Base-by-base conservation (phyloP, 352 stramenopile species). In the Phytophthora sojae region DNA sequence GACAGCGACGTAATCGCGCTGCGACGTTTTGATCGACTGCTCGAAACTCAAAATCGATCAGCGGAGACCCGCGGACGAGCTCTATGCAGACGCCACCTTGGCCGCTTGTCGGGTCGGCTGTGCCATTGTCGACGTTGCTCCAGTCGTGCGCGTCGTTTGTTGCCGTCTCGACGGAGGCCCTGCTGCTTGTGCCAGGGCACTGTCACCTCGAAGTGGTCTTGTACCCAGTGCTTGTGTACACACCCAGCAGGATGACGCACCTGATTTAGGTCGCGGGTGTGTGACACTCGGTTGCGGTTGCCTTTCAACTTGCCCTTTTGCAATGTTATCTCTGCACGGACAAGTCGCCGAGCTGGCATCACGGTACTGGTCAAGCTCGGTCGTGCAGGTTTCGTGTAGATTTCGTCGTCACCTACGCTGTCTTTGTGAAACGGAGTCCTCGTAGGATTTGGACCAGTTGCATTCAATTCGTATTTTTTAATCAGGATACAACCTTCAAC, bases 251-350 rank as follows among this genome's bases (percentile, higher is more conserved):
- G 14, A 49, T 49, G 14, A 19, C 39, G 39, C 39, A 19, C 45
- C 45, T 52, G 45, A 52, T 52, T 52, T 52, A 23, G 19, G 35
- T 9, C 45, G 39, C 39, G 17, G 45, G 45, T 52, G 45, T 52
- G 45, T 52, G 45, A 52, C 45, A 52, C 45, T 26, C 21, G 45
- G 17, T 32, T 17, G 50, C 12, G 25, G 25, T 14, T 39, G 52
- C 17, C 45, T 21, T 52, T 52, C 45, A 52, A 52, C 44, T 21
- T 51, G 44, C 17, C 44, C 15, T 21, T 52, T 15, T 49, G 39
- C 39, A 47, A 21, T n/a, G 12, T 19, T 17, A 47, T 47, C 39
- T 47, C 14, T 47, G 39, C 39, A 19, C 39, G 12, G 39, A 19
- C 14, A 19, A 49, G 12, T 49, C 17, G 35, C 11, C 9, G 15